phyloP scores from a whole-genome alignment of 2,329 filamentous ascomycete species.

The Diaporthe batatas region DNA sequence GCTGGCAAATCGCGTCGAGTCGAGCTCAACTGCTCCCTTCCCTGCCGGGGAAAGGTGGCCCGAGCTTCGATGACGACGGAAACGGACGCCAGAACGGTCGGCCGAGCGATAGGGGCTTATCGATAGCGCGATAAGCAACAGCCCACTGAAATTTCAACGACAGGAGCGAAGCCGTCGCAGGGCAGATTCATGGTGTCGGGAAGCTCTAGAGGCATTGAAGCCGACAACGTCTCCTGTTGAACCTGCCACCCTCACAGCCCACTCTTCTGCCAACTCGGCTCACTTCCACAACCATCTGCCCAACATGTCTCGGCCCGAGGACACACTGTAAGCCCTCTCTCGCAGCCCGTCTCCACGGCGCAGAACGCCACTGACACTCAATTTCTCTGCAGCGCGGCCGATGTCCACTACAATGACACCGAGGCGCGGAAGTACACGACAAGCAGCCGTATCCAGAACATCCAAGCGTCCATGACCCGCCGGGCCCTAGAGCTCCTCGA shows the following conservation, averaged over 20 bases:
- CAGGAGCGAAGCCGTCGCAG: neutral
- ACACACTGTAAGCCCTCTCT: slow-evolving; percentile 77
- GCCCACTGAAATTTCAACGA: slow-evolving; percentile 41
- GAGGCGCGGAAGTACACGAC: slow-evolving; percentile 99
- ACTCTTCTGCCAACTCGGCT: slow-evolving; percentile 30
- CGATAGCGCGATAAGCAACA: slow-evolving; percentile 31
- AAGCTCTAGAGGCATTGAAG: neutral
- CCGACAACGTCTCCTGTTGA: neutral
- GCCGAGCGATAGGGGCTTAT: slow-evolving; percentile 26
- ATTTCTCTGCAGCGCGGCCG: slow-evolving; percentile 76
- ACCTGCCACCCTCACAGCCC: slow-evolving; percentile 16
- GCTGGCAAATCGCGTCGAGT: slow-evolving; percentile 39
- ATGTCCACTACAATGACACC: slow-evolving; percentile 96
- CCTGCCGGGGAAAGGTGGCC: slow-evolving; percentile 4
- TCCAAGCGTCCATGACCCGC: slow-evolving; percentile 94
- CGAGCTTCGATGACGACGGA: slow-evolving; percentile 29
- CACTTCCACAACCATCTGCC: slow-evolving; percentile 40
- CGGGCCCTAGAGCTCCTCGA: slow-evolving; percentile 93
- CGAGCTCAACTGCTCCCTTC: slow-evolving; percentile 37
- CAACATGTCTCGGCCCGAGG: slow-evolving; percentile 96
- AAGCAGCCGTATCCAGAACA: slow-evolving; percentile 92
- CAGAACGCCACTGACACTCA: slow-evolving; percentile 38
- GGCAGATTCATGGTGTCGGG: neutral
- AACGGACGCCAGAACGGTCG: neutral
- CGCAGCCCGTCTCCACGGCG: slow-evolving; percentile 42